A percentile compares a stretch with the other conserved stretches of the same genome.
Evolutionary conservation across 208 protist species (phyloP).

Genomic region (Leptomonas seymouri): DNA sequence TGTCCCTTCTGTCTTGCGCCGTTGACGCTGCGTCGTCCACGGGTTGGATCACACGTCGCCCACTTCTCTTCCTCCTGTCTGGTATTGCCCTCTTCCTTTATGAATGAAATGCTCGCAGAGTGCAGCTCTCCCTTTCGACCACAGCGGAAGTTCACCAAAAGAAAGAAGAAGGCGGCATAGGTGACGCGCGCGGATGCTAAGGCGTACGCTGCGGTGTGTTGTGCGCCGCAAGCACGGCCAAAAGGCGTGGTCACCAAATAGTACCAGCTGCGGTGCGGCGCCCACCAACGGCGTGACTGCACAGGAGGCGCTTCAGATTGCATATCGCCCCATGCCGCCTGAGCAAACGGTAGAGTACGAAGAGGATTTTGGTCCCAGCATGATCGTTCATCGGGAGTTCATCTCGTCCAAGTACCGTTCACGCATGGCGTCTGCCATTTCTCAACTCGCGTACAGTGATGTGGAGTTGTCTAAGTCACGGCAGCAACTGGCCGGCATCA

Average conservation of each 20-base stretch:
- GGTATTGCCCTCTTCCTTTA: background rate
- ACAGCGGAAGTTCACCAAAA: background rate
- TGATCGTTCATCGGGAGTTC: conserved; percentile 90
- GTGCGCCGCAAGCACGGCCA: conserved; percentile 72
- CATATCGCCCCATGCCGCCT: conserved; percentile 83
- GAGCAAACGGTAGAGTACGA: conserved; percentile 85
- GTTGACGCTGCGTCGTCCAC: too few relatives aligned
- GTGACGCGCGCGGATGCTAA: conserved; percentile 29
- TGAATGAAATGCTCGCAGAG: too few relatives aligned
- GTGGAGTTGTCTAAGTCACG: conserved; percentile 62
- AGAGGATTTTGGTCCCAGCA: conserved; percentile 83
- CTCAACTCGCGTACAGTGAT: conserved; percentile 76
- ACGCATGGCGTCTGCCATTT: conserved; percentile 60
- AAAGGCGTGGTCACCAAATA: conserved; percentile 77
- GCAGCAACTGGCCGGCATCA: conserved; percentile 67
- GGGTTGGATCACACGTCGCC: background rate
- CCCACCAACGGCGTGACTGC: conserved; percentile 74
- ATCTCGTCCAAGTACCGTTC: conserved; percentile 65
- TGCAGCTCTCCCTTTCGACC: too few relatives aligned
- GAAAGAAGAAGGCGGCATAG: background rate
- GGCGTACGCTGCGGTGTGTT: conserved; percentile 9
- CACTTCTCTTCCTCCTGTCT: background rate
- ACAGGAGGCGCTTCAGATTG: conserved; percentile 80
- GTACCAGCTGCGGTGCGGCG: conserved; percentile 57
- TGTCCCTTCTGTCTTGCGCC: too few relatives aligned